A percentile compares a stretch with the other conserved stretches of the same genome.
These are phyloP conservation scores for Glomus cerebriforme DNA, from an alignment of 192 early-diverging fungal genomes.

Conservation along the genomic window DNA sequence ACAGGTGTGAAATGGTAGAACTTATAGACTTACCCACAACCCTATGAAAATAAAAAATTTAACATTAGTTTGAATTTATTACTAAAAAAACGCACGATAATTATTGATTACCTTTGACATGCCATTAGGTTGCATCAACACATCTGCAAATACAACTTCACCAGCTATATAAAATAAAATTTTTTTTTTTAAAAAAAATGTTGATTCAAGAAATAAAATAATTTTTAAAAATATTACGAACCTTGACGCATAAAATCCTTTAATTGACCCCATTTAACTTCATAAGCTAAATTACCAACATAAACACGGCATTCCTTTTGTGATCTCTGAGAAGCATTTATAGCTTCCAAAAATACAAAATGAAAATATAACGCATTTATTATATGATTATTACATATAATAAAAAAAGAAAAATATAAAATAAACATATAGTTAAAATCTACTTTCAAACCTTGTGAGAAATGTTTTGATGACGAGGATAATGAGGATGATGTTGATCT, in stretches of 20 bases:
- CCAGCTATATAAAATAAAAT: conserved; percentile 54
- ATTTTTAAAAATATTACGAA: conserved; percentile 36
- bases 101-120: conserved; percentile 59
- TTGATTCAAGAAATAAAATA: background rate
- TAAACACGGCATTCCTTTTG: conserved; percentile 70
- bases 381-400: background rate
- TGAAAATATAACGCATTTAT: background rate
- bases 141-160: conserved; percentile 75
- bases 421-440: conserved; percentile 2
- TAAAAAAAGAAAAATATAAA: background rate
- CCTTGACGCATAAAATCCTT: conserved; percentile 83
- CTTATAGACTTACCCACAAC: conserved; percentile 32
- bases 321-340: conserved; percentile 47
- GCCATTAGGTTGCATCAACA: conserved; percentile 59
- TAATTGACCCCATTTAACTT: conserved; percentile 72
- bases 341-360: conserved; percentile 18
- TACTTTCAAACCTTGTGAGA: conserved; percentile 15
- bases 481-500: background rate
- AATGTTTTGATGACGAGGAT: background rate
- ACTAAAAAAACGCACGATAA: background rate
- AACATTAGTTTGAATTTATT: background rate
- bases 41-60: conserved; percentile 14
- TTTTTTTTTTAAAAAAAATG: too few species aligned
- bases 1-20: background rate
- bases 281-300: conserved; percentile 81